Base-by-base conservation (phyloP, 306 rosid species). In the Cucumis melo region DNA sequence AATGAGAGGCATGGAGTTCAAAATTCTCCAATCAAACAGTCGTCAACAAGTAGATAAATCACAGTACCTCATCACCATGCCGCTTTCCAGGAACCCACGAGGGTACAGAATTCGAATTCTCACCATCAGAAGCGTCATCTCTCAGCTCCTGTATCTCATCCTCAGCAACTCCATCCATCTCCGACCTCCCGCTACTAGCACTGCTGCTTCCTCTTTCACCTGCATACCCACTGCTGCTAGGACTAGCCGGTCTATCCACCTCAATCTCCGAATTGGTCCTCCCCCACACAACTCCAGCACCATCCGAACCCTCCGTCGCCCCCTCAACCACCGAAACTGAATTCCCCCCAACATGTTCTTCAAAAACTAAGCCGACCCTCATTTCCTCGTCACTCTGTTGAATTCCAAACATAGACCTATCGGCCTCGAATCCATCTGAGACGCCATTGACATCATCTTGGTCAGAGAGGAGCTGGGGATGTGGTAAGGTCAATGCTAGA, bases 151-250 rank as follows among this genome's bases (percentile, higher is more conserved):
- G 82, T 62, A 89, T 87, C 82, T 86, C 91, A 27, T 79, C 82
- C 8, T 74, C 84, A 57, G 65, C 82, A 73, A 82, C 44, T 73
- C 87, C 90, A 10, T 87, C 89, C 20, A 80, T 71, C 4, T 84
- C 87, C 3, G 91, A 83, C 24, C 71, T 78, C 5, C 80, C 88
- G 48, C 88, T 89, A 55, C 89, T 83, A 65, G 88, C 88, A 77
- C 86, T 78, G 78, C 81, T 89, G 61, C 89, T 90, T 34, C 98
- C 97, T 48, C 93, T 87, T 78, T 88, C 99, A 5, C 93, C 96
- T 8, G 91, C 93, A 81, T 94, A 94, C 19, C 97, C 99, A 75
- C 90, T 93, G 77, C 98, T 93, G 79, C 90, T 88, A 12, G 96
- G 93, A 79, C 90, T 89, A 24, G 88, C 76, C 13, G 87, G 93